Base-by-base conservation (phyloP, 2,329 filamentous ascomycete genomes). In the Trichophyton schoenleinii region DNA sequence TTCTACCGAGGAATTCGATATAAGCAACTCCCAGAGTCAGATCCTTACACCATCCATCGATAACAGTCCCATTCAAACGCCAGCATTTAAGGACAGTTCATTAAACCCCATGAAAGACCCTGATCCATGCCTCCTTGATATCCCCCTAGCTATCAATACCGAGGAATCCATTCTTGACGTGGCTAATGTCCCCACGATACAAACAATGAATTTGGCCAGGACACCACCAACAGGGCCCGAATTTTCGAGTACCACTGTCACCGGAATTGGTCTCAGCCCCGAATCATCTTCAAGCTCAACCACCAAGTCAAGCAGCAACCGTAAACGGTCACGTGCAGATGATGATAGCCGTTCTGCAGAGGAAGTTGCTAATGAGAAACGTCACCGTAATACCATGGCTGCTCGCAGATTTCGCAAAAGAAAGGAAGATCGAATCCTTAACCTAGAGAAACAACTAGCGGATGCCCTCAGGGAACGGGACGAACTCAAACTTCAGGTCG, bases 391-490 rank as follows among this genome's bases (percentile, higher is more conserved):
- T 71, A 88, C 85, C 13, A 78, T 87, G 64, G 86, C 86, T n/a
- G 86, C 86, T 34, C 80, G 84, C 64, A 84, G 86, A 64, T 88
- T 87, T 69, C 83, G 86, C 28, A 85, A 88, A 70, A 87, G 86
- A 70, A 82, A 85, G 53, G 78, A 88, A 38, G 85, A 88, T 67
- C 83, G 84, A 64, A 82, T 87, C 70, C 74, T 73, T 28, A 80
- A 83, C 63, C 77, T 89, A 36, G 85, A 88, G 71, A 71, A 74
- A 7, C 79, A 82, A 20, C 74, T 89, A 48, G 79, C 79, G 55
- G 78, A 80, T 49, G 79, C 85, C 68, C 81, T 81, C 62, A 72
- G 78, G 57, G 86, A 88, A 68, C 75, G 84, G 18, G 85, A 89
- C 67, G 83, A 83, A 15, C 71, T 88, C 66, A 81, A 80, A 60